Evolutionary conservation across 2,329 filamentous ascomycete species (phyloP), one percentile per base, ranked within the genome.

Genomic region (Xylariaceae sp.): DNA sequence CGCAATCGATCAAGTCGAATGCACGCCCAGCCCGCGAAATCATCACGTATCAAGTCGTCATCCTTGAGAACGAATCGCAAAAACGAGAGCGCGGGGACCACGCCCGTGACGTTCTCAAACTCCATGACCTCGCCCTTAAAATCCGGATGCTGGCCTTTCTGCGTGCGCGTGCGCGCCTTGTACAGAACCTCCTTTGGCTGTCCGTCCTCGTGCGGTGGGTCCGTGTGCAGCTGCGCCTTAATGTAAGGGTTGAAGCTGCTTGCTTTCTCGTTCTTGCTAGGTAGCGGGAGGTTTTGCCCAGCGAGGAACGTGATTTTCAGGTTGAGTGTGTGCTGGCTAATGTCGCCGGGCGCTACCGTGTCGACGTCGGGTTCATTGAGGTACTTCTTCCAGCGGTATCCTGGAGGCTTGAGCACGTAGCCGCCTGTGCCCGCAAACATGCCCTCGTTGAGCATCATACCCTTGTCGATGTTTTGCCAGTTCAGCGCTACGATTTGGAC

Each of bases 381-480:
- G 1, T 69, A 54, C 55, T 73, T 74, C 42, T 63, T 59, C n/a
- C 69, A 73, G 15, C 77, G 74, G 68, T 77, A 79, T 9, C 76
- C 89, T 64, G 82, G 76, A 0, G 92, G 92, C 73, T 97, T 97
- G 47, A 96, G 79, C 1, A 94, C 86, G 78, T 92, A 97, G 18
- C 92, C 92, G n/a, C 81, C 81, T 0, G 89, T 90, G 9, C 88
- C 89, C 1, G 85, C 82, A 73, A 96, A 96, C 90, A 96, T 94
- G 66, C 85, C 92, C 70, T 94, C 87, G 70, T 97, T 97, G 11
- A 96, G 82, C 93, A 97, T 97, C 87, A 95, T 95, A 37, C 90
- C 92, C 66, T 90, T 88, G 69, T 97, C 92, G 73, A 89, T 87
- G 62, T 87, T 88, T 74, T 97, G 92, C 90, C 92, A 97, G 75